Evolutionary conservation across 1,284 basidiomycete species (phyloP), one percentile per base, ranked within the genome.

Genomic region (Cystobasidium pallidum): DNA sequence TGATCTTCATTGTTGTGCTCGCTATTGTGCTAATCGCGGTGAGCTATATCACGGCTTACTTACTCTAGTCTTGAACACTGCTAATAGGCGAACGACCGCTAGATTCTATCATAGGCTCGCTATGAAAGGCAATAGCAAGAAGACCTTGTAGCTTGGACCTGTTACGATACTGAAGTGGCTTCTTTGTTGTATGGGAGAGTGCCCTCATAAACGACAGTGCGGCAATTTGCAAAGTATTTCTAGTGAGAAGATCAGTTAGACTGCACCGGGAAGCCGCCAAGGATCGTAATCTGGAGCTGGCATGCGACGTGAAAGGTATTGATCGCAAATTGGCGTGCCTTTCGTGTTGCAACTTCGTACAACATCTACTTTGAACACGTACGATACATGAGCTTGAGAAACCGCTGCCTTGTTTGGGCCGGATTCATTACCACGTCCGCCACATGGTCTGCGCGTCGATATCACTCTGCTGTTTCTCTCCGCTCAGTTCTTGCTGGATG

Each of bases 11-110:
- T 43, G 88, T 89, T 36, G 95, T 99, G 17, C 85, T 91, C 28
- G 87, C 87, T n/a, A 84, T 99, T 73, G 93, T 99, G 24, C 84
- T 99, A 36, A 82, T 99, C 45, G 95, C 94, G 78, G 93, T 97
- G 30, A 64, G 68, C 17, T 13, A 13, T 21, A 6, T 32, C 3
- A 26, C n/a, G 19, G 26, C 26, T 21, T 28, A 36, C 36, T 36
- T n/a, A 2, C 24, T 45, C 43, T 3, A 8, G 6, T n/a, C 4
- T 11, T 45, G 11, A 8, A 45, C 7, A 11, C 11, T 15, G 43
- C 43, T 45, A 45, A 45, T n/a, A 3, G 11, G 19, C 19, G 43
- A 15, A n/a, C n/a, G n/a, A 45, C 8, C 15, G 6, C 15, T 15
- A 51, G 49, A 51, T 51, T 26, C 49, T 51, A 6, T 51, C 49